These are phyloP conservation scores for Linnemannia hyalina DNA, from an alignment of 192 early-diverging fungal species.

Conservation along the genomic window DNA sequence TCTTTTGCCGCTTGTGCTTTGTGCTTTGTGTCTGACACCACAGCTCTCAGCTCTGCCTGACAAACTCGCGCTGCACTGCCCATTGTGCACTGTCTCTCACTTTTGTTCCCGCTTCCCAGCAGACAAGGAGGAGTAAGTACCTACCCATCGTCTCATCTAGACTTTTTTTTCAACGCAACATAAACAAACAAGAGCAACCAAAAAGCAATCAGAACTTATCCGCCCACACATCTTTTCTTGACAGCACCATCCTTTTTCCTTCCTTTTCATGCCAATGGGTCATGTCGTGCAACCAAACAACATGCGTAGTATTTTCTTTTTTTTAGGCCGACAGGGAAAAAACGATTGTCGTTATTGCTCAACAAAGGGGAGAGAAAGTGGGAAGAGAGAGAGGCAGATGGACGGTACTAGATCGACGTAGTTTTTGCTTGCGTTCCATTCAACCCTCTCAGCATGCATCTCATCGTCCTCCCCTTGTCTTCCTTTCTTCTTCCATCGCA, in stretches of 20 bases:
- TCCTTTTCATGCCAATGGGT: not conserved
- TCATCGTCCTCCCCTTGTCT: not conserved
- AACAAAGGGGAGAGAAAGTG: not conserved
- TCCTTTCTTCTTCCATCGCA: not conserved
- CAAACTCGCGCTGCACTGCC: not conserved
- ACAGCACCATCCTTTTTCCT: not conserved
- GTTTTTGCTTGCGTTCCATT: not conserved
- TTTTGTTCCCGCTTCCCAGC: not conserved
- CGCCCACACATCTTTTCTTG: not conserved
- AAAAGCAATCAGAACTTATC: not conserved
- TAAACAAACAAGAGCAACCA: not conserved
- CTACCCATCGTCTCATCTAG: constrained; percentile 1
- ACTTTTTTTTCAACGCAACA: not conserved
- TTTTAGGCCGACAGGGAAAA: not conserved
- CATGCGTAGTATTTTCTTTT: not conserved
- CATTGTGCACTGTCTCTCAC: not conserved
- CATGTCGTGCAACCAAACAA: not conserved
- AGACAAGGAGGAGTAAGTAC: not conserved
- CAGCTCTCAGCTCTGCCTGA: not conserved
- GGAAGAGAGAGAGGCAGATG: not conserved
- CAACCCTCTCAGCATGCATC: not conserved
- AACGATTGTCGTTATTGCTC: not conserved
- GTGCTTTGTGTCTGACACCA: no score
- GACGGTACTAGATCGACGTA: not conserved
- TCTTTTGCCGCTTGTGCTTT: no score